These are phyloP conservation scores for Antrodiella citrinella DNA, from an alignment of 768 basidiomycete genomes.

Conservation along the genomic window DNA sequence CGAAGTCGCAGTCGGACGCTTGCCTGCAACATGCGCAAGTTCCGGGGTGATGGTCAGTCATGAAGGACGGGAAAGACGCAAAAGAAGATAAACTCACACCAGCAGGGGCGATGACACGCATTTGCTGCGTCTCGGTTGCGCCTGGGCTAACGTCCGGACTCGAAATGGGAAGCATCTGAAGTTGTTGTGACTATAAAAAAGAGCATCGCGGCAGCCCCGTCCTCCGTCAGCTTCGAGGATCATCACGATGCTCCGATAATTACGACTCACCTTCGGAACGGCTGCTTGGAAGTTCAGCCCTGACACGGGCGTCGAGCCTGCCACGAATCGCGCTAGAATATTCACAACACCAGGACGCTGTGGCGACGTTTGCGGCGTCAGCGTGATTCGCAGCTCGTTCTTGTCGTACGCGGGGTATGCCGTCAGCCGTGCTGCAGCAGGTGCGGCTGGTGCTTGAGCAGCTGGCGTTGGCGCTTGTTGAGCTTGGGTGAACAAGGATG, in stretches of 20 bases:
- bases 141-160: conserved; percentile 73
- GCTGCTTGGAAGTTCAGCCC: conserved; percentile 94
- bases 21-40: conserved; percentile 49
- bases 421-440: conserved; percentile 45
- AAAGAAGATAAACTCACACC: conserved; percentile 50
- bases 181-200: conserved; percentile 76
- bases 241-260: background rate
- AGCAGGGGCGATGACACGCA: conserved; percentile 82
- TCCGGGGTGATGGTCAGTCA: conserved; percentile 6
- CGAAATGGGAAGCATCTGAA: conserved; percentile 98
- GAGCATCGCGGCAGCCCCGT: too few species aligned
- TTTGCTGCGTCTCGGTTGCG: conserved; percentile 85
- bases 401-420: conserved; percentile 88
- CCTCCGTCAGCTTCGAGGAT: too few species aligned
- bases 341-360: conserved; percentile 84
- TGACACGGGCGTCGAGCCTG: conserved; percentile 42
- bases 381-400: conserved; percentile 80
- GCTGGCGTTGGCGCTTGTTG: background rate
- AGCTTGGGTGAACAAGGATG: conserved; percentile 10
- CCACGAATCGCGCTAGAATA: conserved; percentile 83
- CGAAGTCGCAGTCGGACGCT: conserved; percentile 79
- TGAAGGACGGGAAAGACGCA: background rate
- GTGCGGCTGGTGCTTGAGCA: conserved; percentile 23
- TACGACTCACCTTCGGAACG: conserved; percentile 71
- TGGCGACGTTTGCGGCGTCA: conserved; percentile 80